Conservation (phyloP, 78 protist genomes). For the Mastigamoeba balamuthi region DNA sequence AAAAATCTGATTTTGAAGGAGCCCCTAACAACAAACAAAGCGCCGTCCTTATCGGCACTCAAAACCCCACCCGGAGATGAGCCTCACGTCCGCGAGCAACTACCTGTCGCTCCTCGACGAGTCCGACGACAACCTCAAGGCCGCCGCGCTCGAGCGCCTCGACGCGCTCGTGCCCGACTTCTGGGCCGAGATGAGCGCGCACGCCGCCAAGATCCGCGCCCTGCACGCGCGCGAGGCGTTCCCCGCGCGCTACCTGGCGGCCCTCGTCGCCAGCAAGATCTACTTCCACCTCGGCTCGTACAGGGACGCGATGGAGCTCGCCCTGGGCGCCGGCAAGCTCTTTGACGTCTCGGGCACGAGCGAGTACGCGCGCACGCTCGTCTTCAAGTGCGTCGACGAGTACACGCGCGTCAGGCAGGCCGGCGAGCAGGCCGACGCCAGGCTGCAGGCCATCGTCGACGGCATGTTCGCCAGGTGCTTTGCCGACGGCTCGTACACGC, state of each 20-base stretch:
- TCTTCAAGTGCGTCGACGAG: conserved; percentile 13
- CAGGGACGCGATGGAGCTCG: conserved; percentile 63
- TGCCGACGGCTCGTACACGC: conserved; percentile 52
- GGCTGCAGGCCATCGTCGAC: conserved; percentile 62
- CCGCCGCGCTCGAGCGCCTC: conserved; percentile 40
- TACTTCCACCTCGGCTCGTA: conserved; percentile 84
- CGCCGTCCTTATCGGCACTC: too few relatives aligned
- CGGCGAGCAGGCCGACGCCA: conserved; percentile 19
- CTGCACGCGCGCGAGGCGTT: conserved; percentile 47
- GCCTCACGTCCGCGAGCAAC: neutral
- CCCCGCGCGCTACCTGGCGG: conserved; percentile 50
- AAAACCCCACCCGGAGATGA: too few relatives aligned
- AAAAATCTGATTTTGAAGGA: too few relatives aligned
- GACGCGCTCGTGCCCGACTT: conserved; percentile 56
- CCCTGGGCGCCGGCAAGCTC: conserved; percentile 76
- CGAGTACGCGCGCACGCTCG: conserved; percentile 62
- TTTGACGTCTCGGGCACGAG: conserved; percentile 58
- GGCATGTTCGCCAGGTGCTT: conserved; percentile 69
- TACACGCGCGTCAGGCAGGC: conserved; percentile 7
- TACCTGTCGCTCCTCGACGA: neutral
- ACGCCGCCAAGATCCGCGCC: conserved; percentile 8
- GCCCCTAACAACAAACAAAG: too few relatives aligned
- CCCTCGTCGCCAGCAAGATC: conserved; percentile 68
- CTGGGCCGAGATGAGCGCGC: conserved; percentile 72
- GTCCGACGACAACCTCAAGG: conserved; percentile 26